Evolutionary conservation across 768 basidiomycete species (phyloP).

Genomic region (Dictyophora rubrovolvata): DNA sequence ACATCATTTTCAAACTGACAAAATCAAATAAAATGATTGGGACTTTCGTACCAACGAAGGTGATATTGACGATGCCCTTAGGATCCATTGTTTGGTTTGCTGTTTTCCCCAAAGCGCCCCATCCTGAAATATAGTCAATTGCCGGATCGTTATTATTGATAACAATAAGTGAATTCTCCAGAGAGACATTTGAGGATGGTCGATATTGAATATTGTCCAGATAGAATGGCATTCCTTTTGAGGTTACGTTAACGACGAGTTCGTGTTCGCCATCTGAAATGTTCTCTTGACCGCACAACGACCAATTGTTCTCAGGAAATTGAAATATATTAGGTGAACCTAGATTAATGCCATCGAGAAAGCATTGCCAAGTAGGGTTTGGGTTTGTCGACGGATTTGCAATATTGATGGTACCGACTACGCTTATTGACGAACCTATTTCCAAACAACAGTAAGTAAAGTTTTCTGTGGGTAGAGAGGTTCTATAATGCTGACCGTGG

Average conservation of each 20-base stretch:
- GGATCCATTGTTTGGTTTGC: neutral
- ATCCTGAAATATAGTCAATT: neutral
- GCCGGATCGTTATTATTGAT: neutral
- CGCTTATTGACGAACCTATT: neutral
- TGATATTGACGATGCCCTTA: neutral
- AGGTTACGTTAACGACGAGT: neutral
- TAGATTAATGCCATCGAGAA: neutral
- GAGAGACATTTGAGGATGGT: neutral
- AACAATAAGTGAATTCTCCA: neutral
- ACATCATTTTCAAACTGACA: neutral
- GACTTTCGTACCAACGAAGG: neutral
- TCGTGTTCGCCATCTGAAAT: neutral
- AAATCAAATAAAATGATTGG: neutral
- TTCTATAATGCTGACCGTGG: neutral
- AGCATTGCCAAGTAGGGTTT: neutral
- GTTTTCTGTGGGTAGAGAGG: too few species aligned
- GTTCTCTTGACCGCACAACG: neutral
- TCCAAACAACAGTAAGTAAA: neutral
- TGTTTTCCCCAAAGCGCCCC: neutral
- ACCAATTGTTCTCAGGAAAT: neutral
- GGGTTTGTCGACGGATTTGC: neutral
- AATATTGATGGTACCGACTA: neutral
- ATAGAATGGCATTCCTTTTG: neutral
- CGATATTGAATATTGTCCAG: neutral
- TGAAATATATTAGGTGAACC: neutral